These are phyloP conservation scores for Cichorium intybus DNA, from an alignment of 140 eudicot species.

Conservation along the genomic window DNA sequence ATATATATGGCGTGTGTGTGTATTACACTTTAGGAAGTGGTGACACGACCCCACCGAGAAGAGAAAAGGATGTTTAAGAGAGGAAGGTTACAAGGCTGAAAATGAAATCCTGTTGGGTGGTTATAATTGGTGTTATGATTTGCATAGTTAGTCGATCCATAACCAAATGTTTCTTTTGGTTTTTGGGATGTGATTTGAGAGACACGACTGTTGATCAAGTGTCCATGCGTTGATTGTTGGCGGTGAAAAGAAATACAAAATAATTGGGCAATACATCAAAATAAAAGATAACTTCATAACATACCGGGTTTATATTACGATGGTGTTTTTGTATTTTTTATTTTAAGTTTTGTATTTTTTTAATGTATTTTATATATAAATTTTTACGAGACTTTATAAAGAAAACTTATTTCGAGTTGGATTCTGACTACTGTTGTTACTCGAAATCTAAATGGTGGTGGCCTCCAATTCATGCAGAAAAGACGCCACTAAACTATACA, in stretches of 20 bases:
- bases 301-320: too few species aligned
- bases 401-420: constrained; percentile 3
- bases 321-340: too few species aligned
- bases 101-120: constrained; percentile 21
- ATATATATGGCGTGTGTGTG: not conserved
- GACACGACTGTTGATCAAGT: not conserved
- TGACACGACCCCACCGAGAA: constrained; percentile 33
- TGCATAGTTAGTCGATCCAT: constrained; percentile 24
- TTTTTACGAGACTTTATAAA: not conserved
- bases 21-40: constrained; percentile 15
- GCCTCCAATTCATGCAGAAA: constrained; percentile 28
- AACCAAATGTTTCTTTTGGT: constrained; percentile 22
- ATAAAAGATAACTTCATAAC: not conserved
- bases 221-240: not conserved
- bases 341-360: not conserved
- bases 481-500: constrained; percentile 21
- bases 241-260: not conserved
- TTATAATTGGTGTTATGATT: constrained; percentile 25
- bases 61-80: constrained; percentile 24
- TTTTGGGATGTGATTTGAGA: constrained; percentile 7
- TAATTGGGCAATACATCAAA: not conserved
- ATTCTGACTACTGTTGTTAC: constrained; percentile 13
- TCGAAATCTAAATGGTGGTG: constrained; percentile 12
- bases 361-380: too few species aligned
- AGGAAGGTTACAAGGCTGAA: constrained; percentile 23